Evolutionary conservation across 2,329 filamentous ascomycete genomes (phyloP), one percentile per base, ranked within the genome.

Genomic region (Akanthomyces uredinophilus): DNA sequence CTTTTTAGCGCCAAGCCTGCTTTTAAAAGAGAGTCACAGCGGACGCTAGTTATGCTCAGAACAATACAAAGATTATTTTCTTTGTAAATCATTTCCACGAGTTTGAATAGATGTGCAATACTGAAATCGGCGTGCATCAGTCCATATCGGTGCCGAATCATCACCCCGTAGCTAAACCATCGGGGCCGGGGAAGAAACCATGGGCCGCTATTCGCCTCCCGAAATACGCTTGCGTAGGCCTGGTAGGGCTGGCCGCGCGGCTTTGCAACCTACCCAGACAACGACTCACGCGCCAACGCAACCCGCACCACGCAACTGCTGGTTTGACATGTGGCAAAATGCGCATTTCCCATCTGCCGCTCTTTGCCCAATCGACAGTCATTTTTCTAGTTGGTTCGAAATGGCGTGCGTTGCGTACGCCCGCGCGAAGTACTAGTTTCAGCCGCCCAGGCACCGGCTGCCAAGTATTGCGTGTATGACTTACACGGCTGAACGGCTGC

Each of bases 211-310:
- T 37, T 57, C 4, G 35, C 37, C 46, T 16, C 20, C 39, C 43
- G 10, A 13, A 52, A 35, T 46, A 22, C 8, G 57, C 57, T 60
- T 60, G 57, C 57, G 57, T 60, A 60, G 47, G 57, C 46, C 47
- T 5, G n/a, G n/a, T 60, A 60, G 49, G 57, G 57, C 57, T 60
- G 57, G 57, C 57, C 57, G 57, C 57, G 57, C 57, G 57, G 57
- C 57, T 32, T 29, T 39, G 18, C n/a, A n/a, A n/a, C 46, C 47
- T 44, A 60, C 57, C 49, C 53, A 52, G 39, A 54, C 35, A 14
- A 54, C 7, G 32, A 60, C 57, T 60, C 47, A 53, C 39, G 20
- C 41, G 56, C 27, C 11, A 52, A 24, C 39, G 47, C 37, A 44
- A 60, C 18, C 37, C 22, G 47, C 37, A 46, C 6, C n/a, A 2